Evolutionary conservation across 352 stramenopile genomes (phyloP), one percentile per base, ranked within the genome.

Genomic region (Globisporangium parvum): DNA sequence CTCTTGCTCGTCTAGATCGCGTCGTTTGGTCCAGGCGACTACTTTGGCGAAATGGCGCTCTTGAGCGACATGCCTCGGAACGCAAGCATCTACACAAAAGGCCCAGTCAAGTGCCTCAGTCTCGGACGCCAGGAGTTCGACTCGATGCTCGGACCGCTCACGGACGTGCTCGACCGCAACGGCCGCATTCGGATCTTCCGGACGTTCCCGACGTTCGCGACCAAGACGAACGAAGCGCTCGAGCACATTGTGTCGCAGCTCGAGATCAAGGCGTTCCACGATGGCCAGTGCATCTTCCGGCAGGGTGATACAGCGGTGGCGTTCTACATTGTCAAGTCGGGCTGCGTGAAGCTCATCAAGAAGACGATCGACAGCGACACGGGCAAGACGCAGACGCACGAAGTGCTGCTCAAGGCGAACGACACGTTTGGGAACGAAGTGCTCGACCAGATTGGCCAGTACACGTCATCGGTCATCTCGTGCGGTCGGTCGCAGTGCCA

Each of bases 11-110:
- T 24, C 57, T 23, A 91, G 63, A 71, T 91, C 42, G 77, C 80
- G 15, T 69, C 67, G 47, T 82, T 87, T 24, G 67, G 67, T 4
- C 71, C 73, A 1, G 85, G 88, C 17, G 85, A 90, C 41, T 97
- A 95, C 64, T 97, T 97, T 60, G 89, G 90, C n/a, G 89, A 97
- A 61, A 87, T 88, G 69, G 85, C 88, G n/a, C 70, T 97, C 42
- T 72, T 97, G n/a, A 86, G 85, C 46, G 77, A 93, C 50, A 88
- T 96, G 80, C 82, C 81, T 5, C 79, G 87, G 17, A 91, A 91
- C 42, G 79, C 77, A 37, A 91, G 74, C 31, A 78, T 91, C 57
- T 76, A 70, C 50, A 70, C 80, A 4, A 80, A 87, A 55, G 76
- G 76, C 9, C 33, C 61, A 2, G 80, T 87, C 42, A 91, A 91